Base-by-base conservation (phyloP, 2,329 filamentous ascomycete species). In the Knufia fluminis region DNA sequence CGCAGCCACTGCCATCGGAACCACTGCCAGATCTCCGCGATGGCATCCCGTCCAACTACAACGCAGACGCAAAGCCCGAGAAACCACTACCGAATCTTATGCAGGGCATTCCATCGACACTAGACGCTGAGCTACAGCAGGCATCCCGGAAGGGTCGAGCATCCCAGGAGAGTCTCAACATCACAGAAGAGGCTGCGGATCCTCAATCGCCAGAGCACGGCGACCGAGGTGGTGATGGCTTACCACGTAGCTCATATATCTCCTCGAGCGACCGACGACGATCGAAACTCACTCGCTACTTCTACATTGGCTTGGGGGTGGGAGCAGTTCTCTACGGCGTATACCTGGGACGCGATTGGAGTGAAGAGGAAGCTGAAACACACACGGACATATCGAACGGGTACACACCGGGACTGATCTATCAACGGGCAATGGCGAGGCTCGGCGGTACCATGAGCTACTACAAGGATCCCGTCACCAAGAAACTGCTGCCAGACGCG, bases 391-490 rank as follows among this genome's bases (percentile, higher is more conserved):
- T 35, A 35, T 85, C 88, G 48, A 86, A 85, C 46, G 91, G 90
- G 53, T 95, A 88, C 86, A 75, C 77, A 2, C 66, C 84, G 1
- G 72, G 70, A 2, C 73, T 85, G 24, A 92, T 92, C 79, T 97
- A 86, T 75, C 80, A 81, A 60, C 86, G 92, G 52, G 81, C 83
- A 46, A 82, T 76, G 61, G 83, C 89, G 47, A 83, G 92, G 47
- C 74, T 87, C 59, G 76, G 75, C 53, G 83, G 86, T 56, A 80
- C 88, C 51, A 76, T 92, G 53, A 85, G 82, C 58, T 97, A 97
- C 73, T 98, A 97, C 72, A 91, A 91, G 58, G 91, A 97, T 61
- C 92, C 92, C 2, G 85, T 90, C 7, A 97, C 97, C 67, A 82
- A 88, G 51, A 96, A 96, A 74, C 77, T 98, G 51, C 76, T 98